Evolutionary conservation across 345 rosid genomes (phyloP).

Genomic region (Brassica incana): DNA sequence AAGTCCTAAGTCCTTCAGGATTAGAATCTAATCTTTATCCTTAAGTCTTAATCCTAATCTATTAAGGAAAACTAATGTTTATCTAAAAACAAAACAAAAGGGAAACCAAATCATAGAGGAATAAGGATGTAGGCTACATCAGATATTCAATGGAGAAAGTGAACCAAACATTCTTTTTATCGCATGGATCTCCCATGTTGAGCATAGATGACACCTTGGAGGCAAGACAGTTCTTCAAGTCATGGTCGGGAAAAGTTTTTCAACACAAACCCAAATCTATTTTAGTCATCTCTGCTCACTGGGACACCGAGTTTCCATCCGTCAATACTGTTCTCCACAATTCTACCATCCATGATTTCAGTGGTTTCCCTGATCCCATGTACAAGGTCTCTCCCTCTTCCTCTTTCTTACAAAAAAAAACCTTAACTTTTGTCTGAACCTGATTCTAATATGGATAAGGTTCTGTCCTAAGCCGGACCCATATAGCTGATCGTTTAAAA

Average conservation of each 20-base stretch:
- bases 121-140: too few relatives aligned
- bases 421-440: neutral
- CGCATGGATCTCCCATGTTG: conserved; percentile 83
- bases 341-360: conserved; percentile 80
- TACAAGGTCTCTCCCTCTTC: conserved; percentile 46
- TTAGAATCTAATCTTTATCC: too few relatives aligned
- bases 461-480: neutral
- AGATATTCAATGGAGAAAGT: conserved; percentile 28
- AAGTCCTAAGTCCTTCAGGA: too few relatives aligned
- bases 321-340: conserved; percentile 58
- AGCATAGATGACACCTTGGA: conserved; percentile 67
- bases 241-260: conserved; percentile 53
- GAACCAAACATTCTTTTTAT: conserved; percentile 63
- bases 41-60: too few relatives aligned
- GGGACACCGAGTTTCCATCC: conserved; percentile 73
- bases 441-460: neutral
- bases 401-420: conserved; percentile 10
- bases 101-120: too few relatives aligned
- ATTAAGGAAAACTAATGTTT: too few relatives aligned
- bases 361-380: conserved; percentile 69
- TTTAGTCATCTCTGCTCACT: conserved; percentile 77
- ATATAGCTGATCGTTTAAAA: neutral
- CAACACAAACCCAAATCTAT: conserved; percentile 61
- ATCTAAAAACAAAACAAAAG: too few relatives aligned
- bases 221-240: conserved; percentile 67